A percentile compares a stretch with the other conserved stretches of the same genome.
Evolutionary conservation across 441 rosid genomes (phyloP).

Genomic region (Hura crepitans): DNA sequence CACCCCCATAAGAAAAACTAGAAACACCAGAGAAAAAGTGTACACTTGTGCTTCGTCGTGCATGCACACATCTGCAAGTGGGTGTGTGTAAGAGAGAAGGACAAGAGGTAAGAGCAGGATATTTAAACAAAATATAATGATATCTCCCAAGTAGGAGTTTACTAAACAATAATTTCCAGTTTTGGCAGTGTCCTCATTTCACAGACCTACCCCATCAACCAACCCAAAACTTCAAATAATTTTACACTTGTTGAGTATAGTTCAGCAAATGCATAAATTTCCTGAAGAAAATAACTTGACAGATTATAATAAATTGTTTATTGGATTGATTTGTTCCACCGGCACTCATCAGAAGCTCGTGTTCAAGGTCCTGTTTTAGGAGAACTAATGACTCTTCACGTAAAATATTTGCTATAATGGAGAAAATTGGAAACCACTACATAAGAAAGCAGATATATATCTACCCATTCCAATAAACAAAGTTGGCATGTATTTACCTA

Average conservation of each 20-base stretch:
- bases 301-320: background rate
- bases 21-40: background rate
- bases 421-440: background rate
- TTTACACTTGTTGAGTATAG: background rate
- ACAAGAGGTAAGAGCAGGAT: background rate
- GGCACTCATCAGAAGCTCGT: background rate
- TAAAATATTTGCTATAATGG: background rate
- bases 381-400: background rate
- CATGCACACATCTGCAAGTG: background rate
- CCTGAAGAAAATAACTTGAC: background rate
- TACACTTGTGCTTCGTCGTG: background rate
- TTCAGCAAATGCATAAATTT: background rate
- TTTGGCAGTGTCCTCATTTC: no score
- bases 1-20: background rate
- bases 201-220: no score
- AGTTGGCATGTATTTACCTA: constrained; percentile 41
- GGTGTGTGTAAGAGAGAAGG: background rate
- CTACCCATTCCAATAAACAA: background rate
- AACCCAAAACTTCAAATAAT: no score
- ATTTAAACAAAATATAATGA: no score
- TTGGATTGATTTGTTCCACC: background rate
- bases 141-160: background rate
- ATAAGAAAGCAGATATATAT: background rate
- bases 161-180: background rate
- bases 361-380: background rate